A percentile compares a stretch with the other conserved stretches of the same genome.
These are phyloP conservation scores for Pichia deserticola DNA, from an alignment of 805 yeast genomes.

Conservation along the genomic window DNA sequence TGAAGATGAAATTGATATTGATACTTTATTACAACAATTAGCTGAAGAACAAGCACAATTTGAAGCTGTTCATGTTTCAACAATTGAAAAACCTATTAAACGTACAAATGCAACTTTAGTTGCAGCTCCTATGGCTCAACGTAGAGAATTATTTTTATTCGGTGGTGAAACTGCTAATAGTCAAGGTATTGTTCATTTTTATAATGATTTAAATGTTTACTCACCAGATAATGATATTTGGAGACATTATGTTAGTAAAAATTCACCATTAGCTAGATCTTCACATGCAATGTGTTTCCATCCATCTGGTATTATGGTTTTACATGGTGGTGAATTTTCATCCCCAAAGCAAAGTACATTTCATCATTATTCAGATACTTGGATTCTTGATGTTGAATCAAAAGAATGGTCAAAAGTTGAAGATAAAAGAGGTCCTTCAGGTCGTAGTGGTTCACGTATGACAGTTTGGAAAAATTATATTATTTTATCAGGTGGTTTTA, in stretches of 20 bases:
- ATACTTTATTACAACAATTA: conserved; percentile 68
- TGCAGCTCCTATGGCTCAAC: conserved; percentile 67
- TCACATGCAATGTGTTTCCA: conserved; percentile 92
- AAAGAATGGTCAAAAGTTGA: conserved; percentile 92
- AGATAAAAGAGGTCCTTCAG: conserved; percentile 59
- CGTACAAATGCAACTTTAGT: conserved; percentile 72
- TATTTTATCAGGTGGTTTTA: conserved; percentile 83
- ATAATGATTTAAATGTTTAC: conserved; percentile 73
- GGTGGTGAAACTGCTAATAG: conserved; percentile 70
- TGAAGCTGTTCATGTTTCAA: conserved; percentile 59
- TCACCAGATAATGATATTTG: conserved; percentile 72
- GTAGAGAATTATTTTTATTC: conserved; percentile 70
- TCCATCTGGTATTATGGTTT: conserved; percentile 75
- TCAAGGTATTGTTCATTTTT: conserved; percentile 49
- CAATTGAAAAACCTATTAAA: conserved; percentile 52
- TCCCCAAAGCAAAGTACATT: conserved; percentile 94
- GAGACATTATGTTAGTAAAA: conserved; percentile 73
- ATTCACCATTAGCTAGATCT: conserved; percentile 86
- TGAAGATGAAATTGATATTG: conserved; percentile 77
- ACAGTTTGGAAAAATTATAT: conserved; percentile 88
- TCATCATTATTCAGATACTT: conserved; percentile 93
- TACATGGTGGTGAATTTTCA: conserved; percentile 96
- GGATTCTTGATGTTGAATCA: conserved; percentile 79
- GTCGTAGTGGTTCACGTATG: conserved; percentile 90
- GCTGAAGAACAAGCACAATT: conserved; percentile 76